Evolutionary conservation across 2,329 filamentous ascomycete species (phyloP).

Genomic region (Amesomyces nigricolor): DNA sequence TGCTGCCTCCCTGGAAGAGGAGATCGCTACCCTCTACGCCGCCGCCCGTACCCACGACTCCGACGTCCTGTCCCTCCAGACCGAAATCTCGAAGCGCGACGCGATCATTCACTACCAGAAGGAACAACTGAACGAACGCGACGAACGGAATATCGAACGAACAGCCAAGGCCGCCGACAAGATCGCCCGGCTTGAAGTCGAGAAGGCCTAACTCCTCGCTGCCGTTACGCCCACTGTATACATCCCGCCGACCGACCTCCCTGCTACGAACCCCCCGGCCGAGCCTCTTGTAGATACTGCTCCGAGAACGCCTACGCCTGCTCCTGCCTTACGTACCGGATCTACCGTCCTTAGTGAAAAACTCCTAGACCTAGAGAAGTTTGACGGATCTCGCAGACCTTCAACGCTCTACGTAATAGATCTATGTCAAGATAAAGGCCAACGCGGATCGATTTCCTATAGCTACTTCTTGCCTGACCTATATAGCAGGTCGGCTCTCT

Average conservation of each 20-base stretch:
- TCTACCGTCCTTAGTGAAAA: too few relatives aligned
- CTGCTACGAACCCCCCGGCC: not conserved
- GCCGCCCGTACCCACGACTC: not conserved
- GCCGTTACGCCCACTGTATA: not conserved
- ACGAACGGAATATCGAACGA: conserved; percentile 2
- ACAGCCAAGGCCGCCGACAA: not conserved
- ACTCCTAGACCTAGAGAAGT: too few relatives aligned
- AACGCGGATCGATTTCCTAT: too few relatives aligned
- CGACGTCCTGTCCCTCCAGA: not conserved
- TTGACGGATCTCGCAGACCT: too few relatives aligned
- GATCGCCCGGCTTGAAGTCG: not conserved
- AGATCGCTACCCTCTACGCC: not conserved
- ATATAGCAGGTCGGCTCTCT: too few relatives aligned
- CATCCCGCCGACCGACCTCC: not conserved
- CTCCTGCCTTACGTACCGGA: too few relatives aligned
- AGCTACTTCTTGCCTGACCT: too few relatives aligned
- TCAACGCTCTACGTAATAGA: too few relatives aligned
- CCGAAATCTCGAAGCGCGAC: not conserved
- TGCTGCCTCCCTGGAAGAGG: not conserved
- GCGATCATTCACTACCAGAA: conserved; percentile 3
- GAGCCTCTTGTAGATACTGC: too few relatives aligned
- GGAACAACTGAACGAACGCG: conserved; percentile 1
- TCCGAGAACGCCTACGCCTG: too few relatives aligned
- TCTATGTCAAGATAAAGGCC: too few relatives aligned
- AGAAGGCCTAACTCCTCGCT: not conserved